Evolutionary conservation across 73 alveolate species (phyloP).

Genomic region (Paramecium sonneborni): DNA sequence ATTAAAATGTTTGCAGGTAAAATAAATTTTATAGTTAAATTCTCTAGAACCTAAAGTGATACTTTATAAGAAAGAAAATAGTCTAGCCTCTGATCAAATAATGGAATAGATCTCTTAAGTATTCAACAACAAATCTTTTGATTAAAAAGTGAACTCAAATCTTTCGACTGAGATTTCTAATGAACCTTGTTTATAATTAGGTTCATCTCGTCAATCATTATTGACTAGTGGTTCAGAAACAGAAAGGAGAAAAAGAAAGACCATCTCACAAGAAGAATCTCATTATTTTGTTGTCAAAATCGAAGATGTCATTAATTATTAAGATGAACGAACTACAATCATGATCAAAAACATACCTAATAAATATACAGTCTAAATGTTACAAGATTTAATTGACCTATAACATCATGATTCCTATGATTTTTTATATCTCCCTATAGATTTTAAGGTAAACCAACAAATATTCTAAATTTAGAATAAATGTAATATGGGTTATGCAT

Average conservation of each 20-base stretch:
- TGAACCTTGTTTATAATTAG: background rate
- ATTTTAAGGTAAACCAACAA: conserved; percentile 67
- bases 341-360: conserved; percentile 98
- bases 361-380: conserved; percentile 86
- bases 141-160: background rate
- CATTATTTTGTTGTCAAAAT: background rate
- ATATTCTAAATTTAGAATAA: conserved; percentile 69
- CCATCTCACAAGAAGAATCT: conserved; percentile 36
- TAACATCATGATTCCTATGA: conserved; percentile 80
- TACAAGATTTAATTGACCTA: conserved; percentile 83
- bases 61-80: background rate
- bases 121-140: background rate
- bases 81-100: background rate
- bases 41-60: conserved; percentile 22
- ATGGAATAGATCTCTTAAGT: conserved; percentile 25
- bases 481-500: conserved; percentile 98
- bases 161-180: conserved; percentile 29
- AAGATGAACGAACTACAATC: conserved; percentile 88
- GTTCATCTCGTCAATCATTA: background rate
- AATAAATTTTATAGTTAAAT: background rate
- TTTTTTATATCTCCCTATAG: conserved; percentile 80
- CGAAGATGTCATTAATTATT: background rate
- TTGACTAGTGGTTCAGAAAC: conserved; percentile 45
- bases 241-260: conserved; percentile 35
- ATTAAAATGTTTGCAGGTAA: conserved; percentile 6